Base-by-base conservation (phyloP, 139 green algal genomes). In the Monoraphidium neglectum region DNA sequence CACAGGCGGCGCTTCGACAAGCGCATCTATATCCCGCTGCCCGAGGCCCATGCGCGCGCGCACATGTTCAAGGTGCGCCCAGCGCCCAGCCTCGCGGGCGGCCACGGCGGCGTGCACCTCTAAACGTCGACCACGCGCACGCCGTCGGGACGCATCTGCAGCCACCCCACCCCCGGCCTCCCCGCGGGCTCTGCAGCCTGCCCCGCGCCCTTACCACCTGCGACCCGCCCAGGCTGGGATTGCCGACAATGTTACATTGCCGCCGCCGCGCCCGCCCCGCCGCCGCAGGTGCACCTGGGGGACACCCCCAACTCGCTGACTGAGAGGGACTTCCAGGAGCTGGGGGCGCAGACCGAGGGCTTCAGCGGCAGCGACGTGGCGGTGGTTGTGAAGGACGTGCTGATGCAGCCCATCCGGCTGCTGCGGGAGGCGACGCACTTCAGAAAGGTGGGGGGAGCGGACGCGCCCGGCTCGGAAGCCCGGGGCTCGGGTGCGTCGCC, bases 21-120 rank as follows among this genome's bases (percentile, higher is more conserved):
- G 90, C 88, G 97, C 51, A 98, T 99, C 79, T 98, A 99, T 90
- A 99, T 99, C 77, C 92, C 97, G 33, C 90, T 99, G 75, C 97
- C 97, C 0, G 95, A 99, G 74, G 84, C 85, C 28, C 69, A 85
- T 5, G 94, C 96, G 12, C 87, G 96, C 16, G 88, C 93, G 18
- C 79, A 90, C 82, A 99, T 99, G 93, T 99, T 99, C 88, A 94
- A 95, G 63, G 90, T 93, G 51, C 64, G 74, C 24, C 49, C 63
- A 18, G n/a, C n/a, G n/a, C n/a, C n/a, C n/a, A n/a, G n/a, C n/a
- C 36, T 36, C 10, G 15, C 15, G 49, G 49, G 49, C 49, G 49
- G 15, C 49, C 15, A 18, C 15, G 49, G 49, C 15, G 49, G 49
- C 49, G 49, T 15, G n/a, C n/a, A n/a, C n/a, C n/a, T n/a, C n/a